Evolutionary conservation across 2,329 filamentous ascomycete species (phyloP).

Genomic region (Aspergillus clavatus): DNA sequence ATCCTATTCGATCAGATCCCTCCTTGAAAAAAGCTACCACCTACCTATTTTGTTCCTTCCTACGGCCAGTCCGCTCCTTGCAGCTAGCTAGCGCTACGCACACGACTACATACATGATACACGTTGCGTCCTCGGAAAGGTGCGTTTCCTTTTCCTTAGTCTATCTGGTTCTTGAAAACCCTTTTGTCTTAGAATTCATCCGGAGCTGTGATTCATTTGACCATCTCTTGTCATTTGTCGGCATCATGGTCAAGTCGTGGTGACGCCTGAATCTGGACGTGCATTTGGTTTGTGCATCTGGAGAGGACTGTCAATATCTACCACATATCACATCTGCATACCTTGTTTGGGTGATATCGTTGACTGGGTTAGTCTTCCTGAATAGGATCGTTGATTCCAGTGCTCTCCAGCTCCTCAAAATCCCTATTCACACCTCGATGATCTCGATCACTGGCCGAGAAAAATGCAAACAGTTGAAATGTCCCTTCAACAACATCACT

Average conservation of each 20-base stretch:
- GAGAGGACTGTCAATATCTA: no score
- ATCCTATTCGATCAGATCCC: no score
- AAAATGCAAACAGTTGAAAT: no score
- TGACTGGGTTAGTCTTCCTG: background rate
- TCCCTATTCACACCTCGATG: constrained; percentile 2
- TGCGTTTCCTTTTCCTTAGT: no score
- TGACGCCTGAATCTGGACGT: background rate
- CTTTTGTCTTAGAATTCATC: no score
- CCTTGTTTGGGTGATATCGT: background rate
- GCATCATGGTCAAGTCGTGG: background rate
- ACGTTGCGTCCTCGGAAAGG: no score
- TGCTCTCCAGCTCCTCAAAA: no score
- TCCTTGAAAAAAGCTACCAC: no score
- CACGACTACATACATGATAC: constrained; percentile 17
- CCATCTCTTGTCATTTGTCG: no score
- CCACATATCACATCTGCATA: background rate
- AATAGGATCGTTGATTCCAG: background rate
- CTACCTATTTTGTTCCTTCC: background rate
- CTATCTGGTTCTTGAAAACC: no score
- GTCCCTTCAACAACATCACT: background rate
- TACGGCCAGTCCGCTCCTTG: constrained; percentile 19
- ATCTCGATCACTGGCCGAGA: no score
- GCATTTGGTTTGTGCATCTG: background rate
- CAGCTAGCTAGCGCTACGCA: constrained; percentile 11
- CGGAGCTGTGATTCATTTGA: no score